Conservation (phyloP, 495 filamentous ascomycete species). For the Penicillium bialowiezense region DNA sequence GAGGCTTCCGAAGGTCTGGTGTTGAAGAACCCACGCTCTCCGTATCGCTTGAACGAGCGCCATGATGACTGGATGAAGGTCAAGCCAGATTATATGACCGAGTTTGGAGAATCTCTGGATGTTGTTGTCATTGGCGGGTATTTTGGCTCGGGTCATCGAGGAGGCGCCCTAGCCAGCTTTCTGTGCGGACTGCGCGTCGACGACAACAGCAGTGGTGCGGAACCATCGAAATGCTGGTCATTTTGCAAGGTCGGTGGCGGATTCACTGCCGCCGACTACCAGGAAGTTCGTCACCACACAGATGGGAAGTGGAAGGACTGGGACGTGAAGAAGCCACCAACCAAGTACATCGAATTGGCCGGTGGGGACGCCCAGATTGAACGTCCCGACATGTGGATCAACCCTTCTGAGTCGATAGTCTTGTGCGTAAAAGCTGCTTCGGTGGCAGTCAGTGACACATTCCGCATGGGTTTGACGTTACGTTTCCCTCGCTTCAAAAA, state of each 20-base stretch:
- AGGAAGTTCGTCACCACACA: constrained; percentile 74
- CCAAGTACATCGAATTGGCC: constrained; percentile 74
- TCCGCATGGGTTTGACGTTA: constrained; percentile 73
- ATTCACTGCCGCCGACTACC: constrained; percentile 82
- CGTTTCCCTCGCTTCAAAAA: constrained; percentile 91
- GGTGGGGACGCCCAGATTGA: constrained; percentile 74
- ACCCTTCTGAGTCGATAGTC: constrained; percentile 82
- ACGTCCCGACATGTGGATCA: constrained; percentile 90
- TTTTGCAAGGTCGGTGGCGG: constrained; percentile 97
- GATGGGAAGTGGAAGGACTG: constrained; percentile 89
- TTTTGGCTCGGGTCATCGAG: constrained; percentile 82
- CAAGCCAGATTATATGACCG: constrained; percentile 97
- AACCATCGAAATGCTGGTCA: constrained; percentile 75
- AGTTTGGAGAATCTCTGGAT: constrained; percentile 92
- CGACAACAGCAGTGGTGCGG: constrained; percentile 54
- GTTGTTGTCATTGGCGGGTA: constrained; percentile 89
- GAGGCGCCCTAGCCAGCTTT: constrained; percentile 80
- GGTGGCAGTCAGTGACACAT: constrained; percentile 68
- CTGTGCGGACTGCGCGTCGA: constrained; percentile 81
- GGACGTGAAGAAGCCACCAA: constrained; percentile 77
- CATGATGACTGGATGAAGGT: constrained; percentile 99
- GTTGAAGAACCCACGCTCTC: constrained; percentile 86
- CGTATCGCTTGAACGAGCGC: constrained; percentile 83
- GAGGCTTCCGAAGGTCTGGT: constrained; percentile 90
- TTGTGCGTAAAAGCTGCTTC: constrained; percentile 89